Evolutionary conservation across 495 filamentous ascomycete species (phyloP), one percentile per base, ranked within the genome.

Genomic region (Aspergillus steynii): DNA sequence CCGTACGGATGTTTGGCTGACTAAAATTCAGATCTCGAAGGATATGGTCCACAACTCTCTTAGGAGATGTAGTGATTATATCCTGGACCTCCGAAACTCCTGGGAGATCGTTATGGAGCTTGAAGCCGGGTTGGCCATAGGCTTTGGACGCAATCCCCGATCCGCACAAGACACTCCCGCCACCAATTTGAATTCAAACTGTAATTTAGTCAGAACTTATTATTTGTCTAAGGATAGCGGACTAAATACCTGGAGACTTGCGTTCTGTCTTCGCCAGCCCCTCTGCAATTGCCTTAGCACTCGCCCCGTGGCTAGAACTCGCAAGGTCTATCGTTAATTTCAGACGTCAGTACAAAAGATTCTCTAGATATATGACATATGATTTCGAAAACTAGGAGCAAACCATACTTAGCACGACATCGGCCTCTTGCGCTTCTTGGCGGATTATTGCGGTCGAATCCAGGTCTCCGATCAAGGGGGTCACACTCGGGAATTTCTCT

Each of bases 41-140:
- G 37, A 82, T 66, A 29, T 74, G 77, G 62, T 86, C 82, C 8
- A 80, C 76, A 59, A 75, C 71, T 4, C 80, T 72, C 65, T 84
- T 82, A 1, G 65, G 64, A 0, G 79, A 4, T 76, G 77, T 4
- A 79, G 49, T 4, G 68, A 78, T 6, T 10, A 64, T 64, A 3
- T 61, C 73, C 79, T 32, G 62, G 47, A 65, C 55, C 29, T 65
- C 59, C 2, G n/a, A n/a, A n/a, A 59, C 32, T 7, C 52, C 54
- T 20, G 29, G 29, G 3, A 65, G 34, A 47, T 65, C 63, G 51
- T 55, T 61, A 26, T 62, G 51, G n/a, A 61, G 26, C 56, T 53
- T 61, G 7, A 58, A 49, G 5, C 37, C 49, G 47, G 25, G 47
- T 27, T 59, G 52, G n/a, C 59, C 61, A 15, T 53, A 64, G 14